These are phyloP conservation scores for Cryptococcus sp. DNA, from an alignment of 1,284 basidiomycete species.

Conservation along the genomic window DNA sequence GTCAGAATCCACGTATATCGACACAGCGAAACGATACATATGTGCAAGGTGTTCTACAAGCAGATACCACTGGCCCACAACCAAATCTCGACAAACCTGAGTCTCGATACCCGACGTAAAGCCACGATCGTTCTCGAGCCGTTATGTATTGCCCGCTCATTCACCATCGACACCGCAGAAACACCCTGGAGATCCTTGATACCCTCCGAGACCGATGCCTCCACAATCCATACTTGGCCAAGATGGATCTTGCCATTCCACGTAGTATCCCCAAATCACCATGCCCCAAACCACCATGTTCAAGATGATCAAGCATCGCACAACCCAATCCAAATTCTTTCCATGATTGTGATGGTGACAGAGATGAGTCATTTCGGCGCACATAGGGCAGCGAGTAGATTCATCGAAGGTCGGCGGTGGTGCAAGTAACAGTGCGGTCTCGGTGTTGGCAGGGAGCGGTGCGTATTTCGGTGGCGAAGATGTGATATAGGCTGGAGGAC, in stretches of 20 bases:
- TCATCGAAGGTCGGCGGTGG: conserved; percentile 5
- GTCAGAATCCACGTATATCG: too few species aligned
- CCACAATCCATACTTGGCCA: too few species aligned
- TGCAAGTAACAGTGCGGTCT: conserved; percentile 3
- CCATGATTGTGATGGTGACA: background rate
- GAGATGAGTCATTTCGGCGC: background rate
- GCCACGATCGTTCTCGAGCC: too few species aligned
- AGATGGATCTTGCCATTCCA: background rate
- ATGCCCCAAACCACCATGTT: conserved; percentile 3
- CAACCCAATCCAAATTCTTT: background rate
- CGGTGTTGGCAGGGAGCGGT: background rate
- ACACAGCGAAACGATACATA: too few species aligned
- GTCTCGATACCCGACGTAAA: too few species aligned
- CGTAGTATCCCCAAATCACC: conserved; percentile 1
- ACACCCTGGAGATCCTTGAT: too few species aligned
- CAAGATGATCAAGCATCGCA: background rate
- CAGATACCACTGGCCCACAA: too few species aligned
- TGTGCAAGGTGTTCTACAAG: too few species aligned
- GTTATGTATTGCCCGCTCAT: too few species aligned
- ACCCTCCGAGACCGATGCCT: too few species aligned
- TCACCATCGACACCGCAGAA: too few species aligned
- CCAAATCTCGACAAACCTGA: too few species aligned
- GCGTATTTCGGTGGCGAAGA: conserved; percentile 8
- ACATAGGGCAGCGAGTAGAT: background rate
- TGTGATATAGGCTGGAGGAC: conserved; percentile 1